Evolutionary conservation across 768 basidiomycete genomes (phyloP), one percentile per base, ranked within the genome.

Genomic region (Tylopilus rubrobrunneus): DNA sequence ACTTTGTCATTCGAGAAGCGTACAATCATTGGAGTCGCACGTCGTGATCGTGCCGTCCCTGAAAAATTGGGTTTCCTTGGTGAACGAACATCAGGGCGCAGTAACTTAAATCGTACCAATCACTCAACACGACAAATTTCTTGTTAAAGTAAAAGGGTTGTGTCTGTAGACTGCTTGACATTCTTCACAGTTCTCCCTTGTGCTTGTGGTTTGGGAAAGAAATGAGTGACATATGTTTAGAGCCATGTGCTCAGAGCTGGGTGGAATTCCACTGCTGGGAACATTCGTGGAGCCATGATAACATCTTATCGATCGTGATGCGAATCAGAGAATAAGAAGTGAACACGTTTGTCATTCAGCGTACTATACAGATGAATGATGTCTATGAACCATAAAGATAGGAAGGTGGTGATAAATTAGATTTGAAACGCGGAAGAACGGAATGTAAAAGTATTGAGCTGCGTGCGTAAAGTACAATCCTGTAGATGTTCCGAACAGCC

Each of bases 11-110:
- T 31, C 29, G 33, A 57, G 1, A 34, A 9, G n/a, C 84, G 57
- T 66, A 92, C 89, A 93, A 63, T 97, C 94, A 69, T 98, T 98
- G 7, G 90, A 92, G 67, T 98, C 94, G 64, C 81, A 83, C 39
- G 82, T 92, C 4, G 94, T 96, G 73, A 98, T 96, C 14, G 94
- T 98, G 62, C 89, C 89, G 74, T 92, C 89, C 90, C 89, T 91
- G 67, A 19, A 56, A 51, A 27, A 28, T n/a, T 33, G 15, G 31
- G 21, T 55, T 27, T 43, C 34, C 31, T 21, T 23, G 41, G 49
- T 17, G 48, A 19, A 12, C 17, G 29, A 12, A 23, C 17, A 19
- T 14, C 45, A 53, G 34, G 34, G 33, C 33, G 54, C 46, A 4
- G n/a, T 10, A n/a, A 39, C 27, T 50, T 25, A 5, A 25, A 25